Base-by-base conservation (phyloP, 139 green algal genomes). In the Raphidocelis subcapitata region DNA sequence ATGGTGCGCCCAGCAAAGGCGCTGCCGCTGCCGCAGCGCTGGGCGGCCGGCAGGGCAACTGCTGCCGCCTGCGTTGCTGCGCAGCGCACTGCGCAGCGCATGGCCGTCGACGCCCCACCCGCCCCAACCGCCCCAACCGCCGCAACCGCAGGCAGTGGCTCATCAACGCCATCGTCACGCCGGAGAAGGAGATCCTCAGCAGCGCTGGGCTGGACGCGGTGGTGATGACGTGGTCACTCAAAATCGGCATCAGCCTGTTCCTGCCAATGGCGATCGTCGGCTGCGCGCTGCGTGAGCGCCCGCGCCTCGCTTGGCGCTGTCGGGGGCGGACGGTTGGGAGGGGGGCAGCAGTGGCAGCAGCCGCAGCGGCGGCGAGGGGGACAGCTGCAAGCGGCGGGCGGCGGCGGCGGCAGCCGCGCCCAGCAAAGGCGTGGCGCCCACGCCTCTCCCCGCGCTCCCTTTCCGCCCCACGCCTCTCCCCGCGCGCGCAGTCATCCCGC, bases 141-240 rank as follows among this genome's bases (percentile, higher is more conserved):
- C 62, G 16, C 52, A 18, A 2, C 26, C 72, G 56, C 76, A 82
- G 76, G 76, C 44, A 62, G 16, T 87, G 82, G 82, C 67, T 87
- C 12, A 32, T 47, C 15, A 51, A 60, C 3, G 69, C 81, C 0
- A 36, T 81, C 41, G 79, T 24, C 3, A 61, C 75, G 0, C 47
- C 44, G 2, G 71, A 87, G n/a, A 56, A 21, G 2, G 71, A 81
- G 26, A 74, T 86, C 26, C 57, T 87, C 28, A 55, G 56, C 36
- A 76, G 54, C 28, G 55, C 80, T 26, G 82, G 82, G 16, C 64
- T 87, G 23, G 82, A 87, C 64, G 82, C 79, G 0, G 36, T 87
- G 65, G 82, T 79, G 37, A 73, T 79, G 73, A 63, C 73, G 28
- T 67, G 73, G 65, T 41, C 65, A 14, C 31, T 79, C 41, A 35